Evolutionary conservation across 2,329 filamentous ascomycete genomes (phyloP).

Genomic region (Chaetomium olivaceum): DNA sequence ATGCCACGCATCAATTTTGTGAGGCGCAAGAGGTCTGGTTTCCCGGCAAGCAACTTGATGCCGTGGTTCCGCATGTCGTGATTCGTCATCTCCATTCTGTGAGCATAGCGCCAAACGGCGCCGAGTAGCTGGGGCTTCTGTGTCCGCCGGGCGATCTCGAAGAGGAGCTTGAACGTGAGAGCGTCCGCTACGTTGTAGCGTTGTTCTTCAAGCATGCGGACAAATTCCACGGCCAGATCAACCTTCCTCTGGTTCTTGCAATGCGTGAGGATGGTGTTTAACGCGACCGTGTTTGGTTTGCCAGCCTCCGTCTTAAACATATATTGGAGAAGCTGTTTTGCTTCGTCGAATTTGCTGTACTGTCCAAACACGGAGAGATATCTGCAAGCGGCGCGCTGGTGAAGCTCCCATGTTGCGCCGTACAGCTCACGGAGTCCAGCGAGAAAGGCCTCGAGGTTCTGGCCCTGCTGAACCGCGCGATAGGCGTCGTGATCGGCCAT

Average conservation of each 20-base stretch:
- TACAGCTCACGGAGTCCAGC: slow-evolving; percentile 46
- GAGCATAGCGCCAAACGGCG: slow-evolving; percentile 41
- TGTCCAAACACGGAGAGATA: slow-evolving; percentile 47
- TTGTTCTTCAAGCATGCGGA: slow-evolving; percentile 33
- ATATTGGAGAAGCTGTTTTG: slow-evolving; percentile 37
- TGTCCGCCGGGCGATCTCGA: slow-evolving; percentile 40
- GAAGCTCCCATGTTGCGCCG: slow-evolving; percentile 48
- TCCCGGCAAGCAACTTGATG: slow-evolving; percentile 4
- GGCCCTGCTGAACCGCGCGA: slow-evolving; percentile 42
- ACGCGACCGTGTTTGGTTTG: slow-evolving; percentile 37
- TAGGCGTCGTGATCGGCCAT: slow-evolving; percentile 49
- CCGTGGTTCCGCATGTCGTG: slow-evolving; percentile 35
- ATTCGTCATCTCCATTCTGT: slow-evolving; percentile 31
- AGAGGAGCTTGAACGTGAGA: slow-evolving; percentile 43
- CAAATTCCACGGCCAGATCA: slow-evolving; percentile 27
- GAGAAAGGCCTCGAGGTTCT: slow-evolving; percentile 43
- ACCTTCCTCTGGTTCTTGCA: slow-evolving; percentile 33
- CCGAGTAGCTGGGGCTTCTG: slow-evolving; percentile 38
- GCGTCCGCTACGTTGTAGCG: slow-evolving; percentile 26
- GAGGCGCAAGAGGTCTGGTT: not conserved
- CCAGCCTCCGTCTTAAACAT: slow-evolving; percentile 32
- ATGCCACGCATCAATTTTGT: slow-evolving; percentile 3
- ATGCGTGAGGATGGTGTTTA: slow-evolving; percentile 40
- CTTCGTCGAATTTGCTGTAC: slow-evolving; percentile 40
- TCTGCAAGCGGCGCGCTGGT: slow-evolving; percentile 39